Base-by-base conservation (phyloP, 352 stramenopile genomes). In the Phytopythium chamaehyphon region DNA sequence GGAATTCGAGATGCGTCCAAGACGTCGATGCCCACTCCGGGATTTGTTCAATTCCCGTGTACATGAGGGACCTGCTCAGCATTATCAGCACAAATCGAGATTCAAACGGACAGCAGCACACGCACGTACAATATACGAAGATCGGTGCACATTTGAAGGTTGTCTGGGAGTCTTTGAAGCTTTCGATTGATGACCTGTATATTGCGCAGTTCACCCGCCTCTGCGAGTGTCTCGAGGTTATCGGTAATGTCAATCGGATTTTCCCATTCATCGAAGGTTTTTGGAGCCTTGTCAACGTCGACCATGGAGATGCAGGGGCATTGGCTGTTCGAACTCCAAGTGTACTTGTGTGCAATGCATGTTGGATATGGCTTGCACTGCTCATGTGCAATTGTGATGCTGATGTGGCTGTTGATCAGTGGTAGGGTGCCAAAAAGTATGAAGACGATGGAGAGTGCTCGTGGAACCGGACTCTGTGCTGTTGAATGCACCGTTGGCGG, bases 281-380 rank as follows among this genome's bases (percentile, higher is more conserved):
- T 58, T 0, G 52, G 58, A 6, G 51, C 40, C 31, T 52, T 12
- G 12, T 69, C 45, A 3, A 53, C 21, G 40, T 80, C 61, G 24
- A 82, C 62, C 22, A 65, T 59, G 6, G 61, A 57, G 1, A 75
- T 40, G 15, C 71, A 82, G 1, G 64, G 59, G 31, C 71, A 81
- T 5, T 42, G 11, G 4, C 51, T 46, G 4, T 28, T 28, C n/a
- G 54, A 54, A 7, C 11, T 26, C 57, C 61, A 47, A 11, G 57
- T 45, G 33, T 61, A 57, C 21, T 48, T 33, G 11, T 38, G 50
- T 3, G 33, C 45, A 22, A 51, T 46, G 38, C 60, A 64, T 35
- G 62, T 33, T 15, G 59, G 43, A 22, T 33, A 57, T 16, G 15
- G 36, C 7, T 22, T 36, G 33, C 50, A 64, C 24, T 40, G 40